Percentiles rank a stretch among this genome's conserved stretches.
Conservation (phyloP, 129 eudicot species). For the Oenanthe sinensis region DNA sequence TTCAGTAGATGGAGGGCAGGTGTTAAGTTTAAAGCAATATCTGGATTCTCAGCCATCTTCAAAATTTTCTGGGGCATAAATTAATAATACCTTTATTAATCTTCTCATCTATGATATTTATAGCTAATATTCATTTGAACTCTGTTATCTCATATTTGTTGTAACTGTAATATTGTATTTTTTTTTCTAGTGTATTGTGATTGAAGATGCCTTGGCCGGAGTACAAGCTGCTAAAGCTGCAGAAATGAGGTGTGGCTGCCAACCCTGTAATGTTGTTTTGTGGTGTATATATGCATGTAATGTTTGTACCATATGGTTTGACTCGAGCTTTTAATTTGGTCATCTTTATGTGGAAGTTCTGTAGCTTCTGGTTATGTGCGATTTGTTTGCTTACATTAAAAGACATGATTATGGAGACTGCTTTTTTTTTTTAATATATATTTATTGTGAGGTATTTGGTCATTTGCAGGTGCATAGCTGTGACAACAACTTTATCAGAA, state of each 20-base stretch:
- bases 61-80: neutral
- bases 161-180: neutral
- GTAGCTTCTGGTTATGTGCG: neutral
- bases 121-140: neutral
- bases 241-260: slow-evolving; percentile 61
- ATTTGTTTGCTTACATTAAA: neutral
- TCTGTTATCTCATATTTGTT: neutral
- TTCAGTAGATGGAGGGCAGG: neutral
- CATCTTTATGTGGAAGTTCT: neutral
- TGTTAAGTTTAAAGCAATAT: neutral
- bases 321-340: neutral
- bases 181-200: slow-evolving; percentile 71
- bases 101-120: neutral
- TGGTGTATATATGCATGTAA: neutral
- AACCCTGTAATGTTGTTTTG: neutral
- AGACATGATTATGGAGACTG: neutral
- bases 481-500: slow-evolving; percentile 85
- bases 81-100: neutral
- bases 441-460: slow-evolving; percentile 8
- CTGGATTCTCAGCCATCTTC: neutral
- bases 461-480: slow-evolving; percentile 89
- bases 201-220: slow-evolving; percentile 99
- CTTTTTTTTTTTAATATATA: neutral
- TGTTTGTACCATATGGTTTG: neutral
- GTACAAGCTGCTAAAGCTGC: slow-evolving; percentile 97